Conservation (phyloP, 257 asterid genomes). For the Apocynum venetum region DNA sequence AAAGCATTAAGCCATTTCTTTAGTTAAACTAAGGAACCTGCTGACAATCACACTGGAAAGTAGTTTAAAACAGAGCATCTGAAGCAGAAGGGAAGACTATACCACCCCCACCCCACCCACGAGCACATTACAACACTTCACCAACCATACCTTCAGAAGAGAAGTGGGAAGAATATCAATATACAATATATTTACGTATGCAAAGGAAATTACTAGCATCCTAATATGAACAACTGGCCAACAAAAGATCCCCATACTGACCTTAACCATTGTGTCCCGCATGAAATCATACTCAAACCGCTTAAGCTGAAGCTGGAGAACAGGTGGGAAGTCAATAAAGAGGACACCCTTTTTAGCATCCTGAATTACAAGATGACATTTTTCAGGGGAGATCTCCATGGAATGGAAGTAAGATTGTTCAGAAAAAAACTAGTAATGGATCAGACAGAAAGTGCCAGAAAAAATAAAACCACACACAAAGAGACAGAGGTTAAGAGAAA, state of each 20-base stretch:
- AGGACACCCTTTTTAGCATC: constrained; percentile 98
- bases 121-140: not conserved
- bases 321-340: constrained; percentile 96
- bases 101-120: not conserved
- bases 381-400: not conserved
- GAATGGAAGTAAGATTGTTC: not conserved
- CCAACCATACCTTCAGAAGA: not conserved
- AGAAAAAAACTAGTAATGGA: not conserved
- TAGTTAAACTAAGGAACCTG: not conserved
- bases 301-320: constrained; percentile 97
- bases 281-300: constrained; percentile 94
- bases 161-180: not conserved
- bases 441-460: not conserved
- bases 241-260: constrained; percentile 27
- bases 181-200: not conserved
- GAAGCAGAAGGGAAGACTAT: not conserved
- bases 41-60: not conserved
- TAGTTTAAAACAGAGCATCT: no score
- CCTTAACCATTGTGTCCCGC: constrained; percentile 99
- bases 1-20: no score
- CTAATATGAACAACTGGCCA: not conserved
- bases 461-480: no score
- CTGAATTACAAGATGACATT: constrained; percentile 27
- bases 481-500: not conserved
- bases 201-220: not conserved